Percentiles rank a stretch among this genome's conserved stretches.
Evolutionary conservation across 345 rosid species (phyloP).

Genomic region (Capsella bursapastoris): DNA sequence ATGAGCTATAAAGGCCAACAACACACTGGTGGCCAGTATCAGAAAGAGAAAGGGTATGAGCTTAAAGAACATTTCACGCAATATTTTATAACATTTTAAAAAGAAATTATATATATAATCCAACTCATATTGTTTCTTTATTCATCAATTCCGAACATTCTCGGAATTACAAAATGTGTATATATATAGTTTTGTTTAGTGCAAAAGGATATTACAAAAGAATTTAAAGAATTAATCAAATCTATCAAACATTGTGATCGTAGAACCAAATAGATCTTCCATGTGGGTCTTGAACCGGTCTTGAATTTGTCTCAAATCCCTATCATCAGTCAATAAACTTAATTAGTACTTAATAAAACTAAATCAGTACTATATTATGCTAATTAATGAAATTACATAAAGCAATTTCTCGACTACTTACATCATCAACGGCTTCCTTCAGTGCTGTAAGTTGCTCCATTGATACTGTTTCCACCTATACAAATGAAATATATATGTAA

Average conservation of each 20-base stretch:
- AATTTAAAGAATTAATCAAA: not conserved
- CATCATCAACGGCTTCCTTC: constrained; percentile 63
- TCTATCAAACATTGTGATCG: constrained; percentile 36
- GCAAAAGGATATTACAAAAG: not conserved
- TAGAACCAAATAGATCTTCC: constrained; percentile 55
- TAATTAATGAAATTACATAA: constrained; percentile 12
- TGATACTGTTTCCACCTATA: constrained; percentile 69
- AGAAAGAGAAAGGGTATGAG: too few relatives aligned
- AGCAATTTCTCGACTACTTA: constrained; percentile 39
- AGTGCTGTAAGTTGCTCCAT: constrained; percentile 60
- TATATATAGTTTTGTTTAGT: not conserved
- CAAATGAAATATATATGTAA: not conserved
- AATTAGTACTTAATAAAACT: constrained; percentile 3
- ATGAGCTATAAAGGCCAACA: too few relatives aligned
- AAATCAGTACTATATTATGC: not conserved
- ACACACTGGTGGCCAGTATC: too few relatives aligned
- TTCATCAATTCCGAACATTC: not conserved
- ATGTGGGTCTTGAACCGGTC: constrained; percentile 58
- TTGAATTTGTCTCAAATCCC: constrained; percentile 71
- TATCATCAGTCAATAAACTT: constrained; percentile 19
- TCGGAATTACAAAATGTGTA: not conserved
- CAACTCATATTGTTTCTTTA: not conserved
- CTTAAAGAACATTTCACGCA: too few relatives aligned
- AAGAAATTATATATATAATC: too few relatives aligned
- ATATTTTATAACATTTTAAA: too few relatives aligned